Percentiles rank a stretch among this genome's conserved stretches.
Conservation (phyloP, 176 grass and related monocot genomes). For the Carex kokanica region DNA sequence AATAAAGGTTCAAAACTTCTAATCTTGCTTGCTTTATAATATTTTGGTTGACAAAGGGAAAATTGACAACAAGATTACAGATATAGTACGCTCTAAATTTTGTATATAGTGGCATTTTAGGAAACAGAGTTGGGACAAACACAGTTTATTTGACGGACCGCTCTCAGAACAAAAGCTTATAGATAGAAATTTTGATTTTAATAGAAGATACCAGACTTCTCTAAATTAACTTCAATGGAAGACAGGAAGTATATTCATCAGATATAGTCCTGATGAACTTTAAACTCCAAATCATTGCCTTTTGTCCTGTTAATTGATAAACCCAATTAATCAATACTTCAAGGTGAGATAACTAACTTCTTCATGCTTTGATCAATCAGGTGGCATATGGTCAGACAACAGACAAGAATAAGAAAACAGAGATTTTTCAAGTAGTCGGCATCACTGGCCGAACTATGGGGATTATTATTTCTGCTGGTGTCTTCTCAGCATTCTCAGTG, state of each 20-base stretch:
- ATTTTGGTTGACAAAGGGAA: not conserved
- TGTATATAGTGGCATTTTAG: too few species aligned
- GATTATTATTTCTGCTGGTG: constrained; percentile 60
- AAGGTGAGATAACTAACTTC: not conserved
- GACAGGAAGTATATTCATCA: too few species aligned
- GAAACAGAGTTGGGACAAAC: too few species aligned
- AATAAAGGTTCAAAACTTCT: constrained; percentile 15
- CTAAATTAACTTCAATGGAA: too few species aligned
- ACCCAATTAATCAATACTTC: not conserved
- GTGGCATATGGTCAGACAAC: constrained; percentile 74
- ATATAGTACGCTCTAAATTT: too few species aligned
- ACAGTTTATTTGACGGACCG: too few species aligned
- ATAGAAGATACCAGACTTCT: too few species aligned
- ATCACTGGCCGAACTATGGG: constrained; percentile 58
- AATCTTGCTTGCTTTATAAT: not conserved
- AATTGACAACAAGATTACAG: not conserved
- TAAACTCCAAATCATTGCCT: not conserved
- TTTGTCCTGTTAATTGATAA: not conserved
- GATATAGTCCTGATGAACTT: not conserved
- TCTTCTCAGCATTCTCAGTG: constrained; percentile 84
- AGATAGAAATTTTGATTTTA: too few species aligned
- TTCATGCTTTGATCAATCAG: not conserved
- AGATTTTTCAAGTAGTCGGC: constrained; percentile 45
- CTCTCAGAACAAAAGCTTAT: too few species aligned
- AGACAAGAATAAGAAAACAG: constrained; percentile 15